Base-by-base conservation (phyloP, 768 basidiomycete genomes). In the Mycena galopus region DNA sequence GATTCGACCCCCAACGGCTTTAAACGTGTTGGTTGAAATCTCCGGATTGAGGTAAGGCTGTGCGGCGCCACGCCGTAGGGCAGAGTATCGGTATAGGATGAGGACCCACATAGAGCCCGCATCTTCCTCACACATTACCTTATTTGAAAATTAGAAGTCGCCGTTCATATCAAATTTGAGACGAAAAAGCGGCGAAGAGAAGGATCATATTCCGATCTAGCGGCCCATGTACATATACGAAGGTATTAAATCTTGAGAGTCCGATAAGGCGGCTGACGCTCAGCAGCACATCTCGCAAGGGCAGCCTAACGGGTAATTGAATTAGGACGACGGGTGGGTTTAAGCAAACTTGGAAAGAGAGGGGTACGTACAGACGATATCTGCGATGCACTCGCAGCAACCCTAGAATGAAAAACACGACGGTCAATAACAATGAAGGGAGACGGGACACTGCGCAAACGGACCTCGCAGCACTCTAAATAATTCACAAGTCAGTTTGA, bases 261-360 rank as follows among this genome's bases (percentile, higher is more conserved):
- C 53, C 66, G 55, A 32, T 60, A 29, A 42, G 29, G 57, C n/a
- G 83, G 84, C 91, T 79, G 39, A 55, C n/a, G 62, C 33, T 84
- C 84, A 91, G 79, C 92, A 93, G 79, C 89, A 90, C 88, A 93
- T 89, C 83, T 94, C 93, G 84, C 93, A 94, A 11, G 93, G 93
- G 86, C 92, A 94, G 81, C 92, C 92, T 93, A 73, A 33, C 35
- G n/a, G 29, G n/a, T n/a, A n/a, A 11, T 14, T 30, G 47, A 17
- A 32, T 51, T 30, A 53, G 66, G 62, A 23, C n/a, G 35, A n/a
- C n/a, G n/a, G n/a, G n/a, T n/a, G n/a, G n/a, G 21, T 16, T 7
- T 0, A 53, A 66, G 19, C 11, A 61, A 61, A 53, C 23, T 16
- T 19, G 17, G 23, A 21, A 35, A 7, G 39, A 4, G 23, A 21